A percentile compares a stretch with the other conserved stretches of the same genome.
These are phyloP conservation scores for Parastagonospora avenae DNA, from an alignment of 2,329 filamentous ascomycete genomes.

Conservation along the genomic window DNA sequence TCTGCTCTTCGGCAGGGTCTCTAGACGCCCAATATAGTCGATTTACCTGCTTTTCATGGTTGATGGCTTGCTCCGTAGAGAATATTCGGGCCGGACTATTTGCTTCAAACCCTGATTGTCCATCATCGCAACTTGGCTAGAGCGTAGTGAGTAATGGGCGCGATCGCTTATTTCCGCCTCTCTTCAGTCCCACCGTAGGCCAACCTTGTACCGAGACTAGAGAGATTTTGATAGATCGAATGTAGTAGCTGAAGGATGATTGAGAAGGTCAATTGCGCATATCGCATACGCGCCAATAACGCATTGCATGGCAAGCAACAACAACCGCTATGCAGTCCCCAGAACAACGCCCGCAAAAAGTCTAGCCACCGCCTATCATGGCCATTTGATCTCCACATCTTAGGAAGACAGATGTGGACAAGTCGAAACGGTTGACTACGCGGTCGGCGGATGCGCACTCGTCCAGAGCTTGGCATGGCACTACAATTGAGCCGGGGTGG, in stretches of 20 bases:
- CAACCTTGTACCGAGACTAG: not conserved
- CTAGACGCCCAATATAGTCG: slow-evolving; percentile 17
- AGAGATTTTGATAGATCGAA: not conserved
- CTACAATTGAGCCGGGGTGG: slow-evolving; percentile 23
- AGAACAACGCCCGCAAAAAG: not conserved
- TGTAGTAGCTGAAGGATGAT: not conserved
- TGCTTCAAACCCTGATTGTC: not conserved
- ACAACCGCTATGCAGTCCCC: not conserved
- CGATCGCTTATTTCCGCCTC: slow-evolving; percentile 1
- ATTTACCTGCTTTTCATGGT: slow-evolving; percentile 15
- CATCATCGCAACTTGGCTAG: not conserved
- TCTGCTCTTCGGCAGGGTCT: slow-evolving; percentile 42
- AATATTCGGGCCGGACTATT: slow-evolving; percentile 12
- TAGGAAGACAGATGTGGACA: slow-evolving; percentile 12
- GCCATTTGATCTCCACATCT: slow-evolving; percentile 5
- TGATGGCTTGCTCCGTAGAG: slow-evolving; percentile 3
- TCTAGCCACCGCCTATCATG: not conserved
- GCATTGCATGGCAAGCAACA: not conserved
- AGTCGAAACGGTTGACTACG: slow-evolving; percentile 26
- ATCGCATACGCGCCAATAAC: not conserved
- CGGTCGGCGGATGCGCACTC: slow-evolving; percentile 18
- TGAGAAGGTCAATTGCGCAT: not conserved
- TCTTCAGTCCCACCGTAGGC: not conserved
- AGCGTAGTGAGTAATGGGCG: not conserved
- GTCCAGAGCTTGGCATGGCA: slow-evolving; percentile 28